Evolutionary conservation across 768 basidiomycete genomes (phyloP).

Genomic region (Galerina marginata): DNA sequence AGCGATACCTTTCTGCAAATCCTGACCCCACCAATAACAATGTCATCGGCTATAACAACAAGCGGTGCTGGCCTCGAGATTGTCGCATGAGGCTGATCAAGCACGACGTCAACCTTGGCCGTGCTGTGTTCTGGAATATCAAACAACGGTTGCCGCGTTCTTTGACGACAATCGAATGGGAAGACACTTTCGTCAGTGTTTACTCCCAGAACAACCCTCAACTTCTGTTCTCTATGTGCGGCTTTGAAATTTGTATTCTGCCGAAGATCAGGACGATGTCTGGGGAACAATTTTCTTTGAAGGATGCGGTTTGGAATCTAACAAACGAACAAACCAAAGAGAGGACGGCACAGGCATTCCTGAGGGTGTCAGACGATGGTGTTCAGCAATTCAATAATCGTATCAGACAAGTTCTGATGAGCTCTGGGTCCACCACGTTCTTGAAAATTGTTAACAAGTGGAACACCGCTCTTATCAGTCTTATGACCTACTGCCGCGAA

Average conservation of each 20-base stretch:
- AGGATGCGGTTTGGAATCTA: conserved; percentile 95
- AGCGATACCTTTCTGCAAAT: conserved; percentile 95
- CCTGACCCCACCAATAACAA: conserved; percentile 99
- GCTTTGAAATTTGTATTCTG: conserved; percentile 97
- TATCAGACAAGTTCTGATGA: conserved; percentile 96
- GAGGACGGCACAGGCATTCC: conserved; percentile 95
- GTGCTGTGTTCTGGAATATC: conserved; percentile 99
- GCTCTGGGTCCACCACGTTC: conserved; percentile 97
- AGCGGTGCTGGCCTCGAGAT: conserved; percentile 98
- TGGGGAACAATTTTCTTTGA: conserved; percentile 96
- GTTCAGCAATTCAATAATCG: conserved; percentile 98
- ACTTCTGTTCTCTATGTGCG: conserved; percentile 96
- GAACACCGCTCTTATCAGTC: conserved; percentile 93
- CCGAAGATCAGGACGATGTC: conserved; percentile 96
- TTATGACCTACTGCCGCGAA: conserved; percentile 98
- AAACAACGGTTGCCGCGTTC: conserved; percentile 96
- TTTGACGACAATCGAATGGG: conserved; percentile 98
- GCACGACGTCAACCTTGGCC: conserved; percentile 97
- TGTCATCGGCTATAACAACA: conserved; percentile 99
- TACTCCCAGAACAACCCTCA: conserved; percentile 99
- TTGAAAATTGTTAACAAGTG: conserved; percentile 99
- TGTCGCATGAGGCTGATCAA: conserved; percentile 99
- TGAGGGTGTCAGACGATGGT: conserved; percentile 96
- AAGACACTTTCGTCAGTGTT: conserved; percentile 95
- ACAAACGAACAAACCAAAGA: conserved; percentile 98